These are phyloP conservation scores for Elsinoe arachidis DNA, from an alignment of 2,329 filamentous ascomycete genomes.

Conservation along the genomic window DNA sequence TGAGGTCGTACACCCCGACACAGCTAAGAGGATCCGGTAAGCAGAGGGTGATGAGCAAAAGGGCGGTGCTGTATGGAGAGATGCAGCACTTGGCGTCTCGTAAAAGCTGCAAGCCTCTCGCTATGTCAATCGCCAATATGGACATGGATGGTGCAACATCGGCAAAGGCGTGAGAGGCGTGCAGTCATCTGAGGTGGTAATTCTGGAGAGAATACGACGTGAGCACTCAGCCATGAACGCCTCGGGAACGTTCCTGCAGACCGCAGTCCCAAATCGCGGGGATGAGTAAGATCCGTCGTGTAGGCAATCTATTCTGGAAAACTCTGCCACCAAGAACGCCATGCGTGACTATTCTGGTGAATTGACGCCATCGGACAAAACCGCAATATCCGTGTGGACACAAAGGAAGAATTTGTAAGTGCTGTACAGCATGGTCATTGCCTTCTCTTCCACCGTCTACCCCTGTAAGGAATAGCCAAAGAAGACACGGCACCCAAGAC, in stretches of 20 bases:
- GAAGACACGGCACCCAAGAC: slow-evolving; percentile 45
- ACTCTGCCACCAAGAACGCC: background rate
- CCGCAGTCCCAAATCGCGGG: background rate
- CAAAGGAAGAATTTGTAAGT: background rate
- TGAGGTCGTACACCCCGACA: background rate
- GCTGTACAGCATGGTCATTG: slow-evolving; percentile 43
- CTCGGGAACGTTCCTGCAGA: slow-evolving; percentile 3
- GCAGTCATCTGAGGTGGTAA: background rate
- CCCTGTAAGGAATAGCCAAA: slow-evolving; percentile 17
- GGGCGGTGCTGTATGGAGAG: background rate
- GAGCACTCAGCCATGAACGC: background rate
- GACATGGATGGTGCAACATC: background rate
- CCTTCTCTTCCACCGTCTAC: slow-evolving; percentile 35
- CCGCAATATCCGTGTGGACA: background rate
- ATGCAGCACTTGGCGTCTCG: background rate
- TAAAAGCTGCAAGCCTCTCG: slow-evolving; percentile 1
- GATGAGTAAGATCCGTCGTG: slow-evolving; percentile 5
- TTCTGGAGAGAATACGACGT: background rate
- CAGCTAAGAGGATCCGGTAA: background rate
- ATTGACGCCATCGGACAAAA: background rate
- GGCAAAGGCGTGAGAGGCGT: background rate
- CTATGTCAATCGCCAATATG: background rate
- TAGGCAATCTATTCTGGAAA: background rate
- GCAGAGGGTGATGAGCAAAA: background rate
- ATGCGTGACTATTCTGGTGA: background rate